Evolutionary conservation across 139 green algal genomes (phyloP).

Genomic region (Coccomyxa sp.): DNA sequence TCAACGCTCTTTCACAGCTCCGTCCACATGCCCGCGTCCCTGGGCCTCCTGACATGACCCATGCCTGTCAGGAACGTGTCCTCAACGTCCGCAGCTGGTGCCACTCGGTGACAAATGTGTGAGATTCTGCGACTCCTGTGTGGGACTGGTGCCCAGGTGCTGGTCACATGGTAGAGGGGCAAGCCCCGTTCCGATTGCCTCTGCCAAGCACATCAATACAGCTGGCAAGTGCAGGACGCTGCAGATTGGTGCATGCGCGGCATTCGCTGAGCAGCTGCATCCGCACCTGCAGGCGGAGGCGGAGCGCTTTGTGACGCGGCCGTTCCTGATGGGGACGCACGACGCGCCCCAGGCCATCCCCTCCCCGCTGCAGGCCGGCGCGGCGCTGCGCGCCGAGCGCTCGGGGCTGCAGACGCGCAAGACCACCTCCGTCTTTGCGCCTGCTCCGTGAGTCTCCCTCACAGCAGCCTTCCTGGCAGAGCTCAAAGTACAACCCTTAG

Average conservation of each 20-base stretch:
- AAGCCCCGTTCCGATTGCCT: no score
- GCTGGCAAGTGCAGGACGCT: no score
- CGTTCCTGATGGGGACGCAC: constrained; percentile 15
- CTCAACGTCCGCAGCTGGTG: not conserved
- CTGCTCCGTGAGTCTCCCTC: not conserved
- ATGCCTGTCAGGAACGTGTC: not conserved
- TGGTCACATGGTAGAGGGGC: no score
- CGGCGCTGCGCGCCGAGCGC: constrained; percentile 6
- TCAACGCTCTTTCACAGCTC: not conserved
- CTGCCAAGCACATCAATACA: no score
- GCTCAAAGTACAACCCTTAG: no score
- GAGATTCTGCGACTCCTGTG: no score
- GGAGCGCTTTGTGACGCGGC: constrained; percentile 33
- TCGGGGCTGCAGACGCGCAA: not conserved
- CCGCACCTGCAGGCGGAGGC: constrained; percentile 27
- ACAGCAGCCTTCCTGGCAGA: not conserved
- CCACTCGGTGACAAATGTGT: not conserved
- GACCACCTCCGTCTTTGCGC: not conserved
- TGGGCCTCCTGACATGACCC: not conserved
- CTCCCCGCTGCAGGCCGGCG: not conserved
- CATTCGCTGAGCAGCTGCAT: not conserved
- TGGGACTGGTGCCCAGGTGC: no score
- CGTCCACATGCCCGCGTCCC: not conserved
- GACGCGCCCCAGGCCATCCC: not conserved
- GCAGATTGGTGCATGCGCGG: not conserved